Evolutionary conservation across 768 basidiomycete species (phyloP).

Genomic region (Flagelloscypha sp.): DNA sequence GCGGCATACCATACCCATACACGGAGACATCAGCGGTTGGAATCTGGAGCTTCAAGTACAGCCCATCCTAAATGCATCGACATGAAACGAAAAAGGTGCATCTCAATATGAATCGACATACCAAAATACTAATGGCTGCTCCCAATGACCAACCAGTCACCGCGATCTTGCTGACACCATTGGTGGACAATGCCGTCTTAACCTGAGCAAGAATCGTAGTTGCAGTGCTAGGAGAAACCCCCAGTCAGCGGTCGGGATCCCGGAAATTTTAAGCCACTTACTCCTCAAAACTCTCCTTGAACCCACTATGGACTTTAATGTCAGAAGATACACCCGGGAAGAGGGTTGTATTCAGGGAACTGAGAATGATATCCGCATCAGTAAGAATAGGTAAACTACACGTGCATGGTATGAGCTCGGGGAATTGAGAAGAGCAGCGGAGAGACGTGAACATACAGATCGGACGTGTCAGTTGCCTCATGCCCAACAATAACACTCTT

Average conservation of each 20-base stretch:
- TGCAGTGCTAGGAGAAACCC: constrained; percentile 40
- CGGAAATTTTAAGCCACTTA: constrained; percentile 11
- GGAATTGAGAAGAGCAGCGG: no score
- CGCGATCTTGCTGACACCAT: constrained; percentile 32
- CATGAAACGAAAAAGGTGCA: no score
- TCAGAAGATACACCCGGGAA: constrained; percentile 36
- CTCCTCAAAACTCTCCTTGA: constrained; percentile 34
- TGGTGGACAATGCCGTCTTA: constrained; percentile 27
- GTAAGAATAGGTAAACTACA: constrained; percentile 30
- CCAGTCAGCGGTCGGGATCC: background rate
- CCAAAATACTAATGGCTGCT: constrained; percentile 24
- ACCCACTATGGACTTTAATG: constrained; percentile 37
- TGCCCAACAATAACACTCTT: constrained; percentile 33
- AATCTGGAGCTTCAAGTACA: constrained; percentile 21
- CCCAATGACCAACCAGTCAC: constrained; percentile 39
- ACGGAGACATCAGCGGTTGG: constrained; percentile 9
- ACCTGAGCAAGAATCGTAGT: constrained; percentile 35
- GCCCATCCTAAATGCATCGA: no score
- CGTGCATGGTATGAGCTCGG: no score
- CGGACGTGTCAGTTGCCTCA: constrained; percentile 31
- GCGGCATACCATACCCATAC: constrained; percentile 33
- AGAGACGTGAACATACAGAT: constrained; percentile 28
- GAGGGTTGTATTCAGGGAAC: constrained; percentile 23
- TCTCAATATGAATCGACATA: no score
- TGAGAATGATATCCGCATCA: constrained; percentile 29